Evolutionary conservation across 352 stramenopile genomes (phyloP).

Genomic region (Phytophthora ramorum): DNA sequence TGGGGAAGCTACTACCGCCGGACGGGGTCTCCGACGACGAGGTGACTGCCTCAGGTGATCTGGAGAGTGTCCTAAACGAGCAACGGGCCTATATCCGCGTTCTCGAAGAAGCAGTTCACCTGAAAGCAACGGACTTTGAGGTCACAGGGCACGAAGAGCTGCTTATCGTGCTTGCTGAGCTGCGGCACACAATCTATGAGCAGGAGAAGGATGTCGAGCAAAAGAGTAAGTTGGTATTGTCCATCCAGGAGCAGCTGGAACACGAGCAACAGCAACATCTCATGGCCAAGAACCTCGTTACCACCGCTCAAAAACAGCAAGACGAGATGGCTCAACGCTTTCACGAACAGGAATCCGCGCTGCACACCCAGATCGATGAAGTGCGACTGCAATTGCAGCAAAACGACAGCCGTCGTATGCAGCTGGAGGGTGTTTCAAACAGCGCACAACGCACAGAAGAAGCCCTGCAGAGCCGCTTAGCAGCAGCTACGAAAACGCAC

Average conservation of each 20-base stretch:
- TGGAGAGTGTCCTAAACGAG: conserved; percentile 35
- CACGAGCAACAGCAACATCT: conserved; percentile 34
- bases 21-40: conserved; percentile 3
- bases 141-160: conserved; percentile 81
- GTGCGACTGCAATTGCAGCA: conserved; percentile 39
- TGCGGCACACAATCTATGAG: conserved; percentile 80
- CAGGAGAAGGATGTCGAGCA: conserved; percentile 67
- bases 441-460: conserved; percentile 28
- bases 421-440: conserved; percentile 17
- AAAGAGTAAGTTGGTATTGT: conserved; percentile 19
- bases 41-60: conserved; percentile 1
- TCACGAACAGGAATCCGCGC: conserved; percentile 33
- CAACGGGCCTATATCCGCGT: conserved; percentile 78
- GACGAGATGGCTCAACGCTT: conserved; percentile 31
- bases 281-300: conserved; percentile 25
- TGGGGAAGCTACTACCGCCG: conserved; percentile 17
- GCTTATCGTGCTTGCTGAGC: conserved; percentile 73
- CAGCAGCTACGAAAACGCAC: conserved; percentile 33
- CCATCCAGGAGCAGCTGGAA: conserved; percentile 31
- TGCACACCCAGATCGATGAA: conserved; percentile 40
- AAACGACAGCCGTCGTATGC: conserved; percentile 19
- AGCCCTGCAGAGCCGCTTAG: conserved; percentile 29
- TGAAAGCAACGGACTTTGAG: conserved; percentile 74
- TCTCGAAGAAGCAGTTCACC: conserved; percentile 76
- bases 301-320: conserved; percentile 19